phyloP scores from a whole-genome alignment of 495 filamentous ascomycete species.

The Elasticomyces elasticus region DNA sequence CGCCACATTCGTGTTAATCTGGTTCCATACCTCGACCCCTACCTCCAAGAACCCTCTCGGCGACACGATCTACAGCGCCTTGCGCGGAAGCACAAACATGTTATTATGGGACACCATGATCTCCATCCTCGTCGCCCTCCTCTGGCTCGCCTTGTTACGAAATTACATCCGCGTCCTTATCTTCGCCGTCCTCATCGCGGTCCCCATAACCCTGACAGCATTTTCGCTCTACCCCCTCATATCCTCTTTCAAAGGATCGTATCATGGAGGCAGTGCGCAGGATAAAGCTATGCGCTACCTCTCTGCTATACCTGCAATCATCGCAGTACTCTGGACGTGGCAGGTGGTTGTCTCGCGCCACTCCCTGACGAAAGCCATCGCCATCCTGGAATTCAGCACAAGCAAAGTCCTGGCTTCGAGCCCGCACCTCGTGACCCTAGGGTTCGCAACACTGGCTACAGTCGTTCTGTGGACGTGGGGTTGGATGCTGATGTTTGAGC shows the following conservation, averaged over 20 bases:
- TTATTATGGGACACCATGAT: slow-evolving; percentile 84
- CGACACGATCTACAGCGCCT: slow-evolving; percentile 86
- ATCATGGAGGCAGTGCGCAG: slow-evolving; percentile 62
- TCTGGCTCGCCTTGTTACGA: slow-evolving; percentile 83
- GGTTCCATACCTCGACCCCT: slow-evolving; percentile 70
- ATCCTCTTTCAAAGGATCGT: slow-evolving; percentile 69
- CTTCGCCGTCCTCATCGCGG: slow-evolving; percentile 64
- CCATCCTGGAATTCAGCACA: slow-evolving; percentile 85
- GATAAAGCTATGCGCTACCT: slow-evolving; percentile 85
- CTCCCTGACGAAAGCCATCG: slow-evolving; percentile 66
- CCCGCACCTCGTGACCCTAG: slow-evolving; percentile 70
- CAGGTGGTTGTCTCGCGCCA: slow-evolving; percentile 68
- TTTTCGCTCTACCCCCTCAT: slow-evolving; percentile 88
- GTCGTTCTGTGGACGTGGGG: slow-evolving; percentile 87
- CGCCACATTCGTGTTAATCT: slow-evolving; percentile 77
- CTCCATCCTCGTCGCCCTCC: slow-evolving; percentile 71
- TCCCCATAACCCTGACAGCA: slow-evolving; percentile 73
- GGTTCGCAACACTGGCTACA: slow-evolving; percentile 62
- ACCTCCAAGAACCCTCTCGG: slow-evolving; percentile 55
- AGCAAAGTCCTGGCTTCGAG: slow-evolving; percentile 76
- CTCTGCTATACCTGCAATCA: slow-evolving; percentile 61
- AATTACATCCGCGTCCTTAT: slow-evolving; percentile 77
- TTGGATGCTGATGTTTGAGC: slow-evolving; percentile 94
- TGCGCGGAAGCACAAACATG: slow-evolving; percentile 78
- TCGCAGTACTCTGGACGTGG: slow-evolving; percentile 71